Evolutionary conservation across 352 stramenopile species (phyloP).

Genomic region (Phytophthora pisi): DNA sequence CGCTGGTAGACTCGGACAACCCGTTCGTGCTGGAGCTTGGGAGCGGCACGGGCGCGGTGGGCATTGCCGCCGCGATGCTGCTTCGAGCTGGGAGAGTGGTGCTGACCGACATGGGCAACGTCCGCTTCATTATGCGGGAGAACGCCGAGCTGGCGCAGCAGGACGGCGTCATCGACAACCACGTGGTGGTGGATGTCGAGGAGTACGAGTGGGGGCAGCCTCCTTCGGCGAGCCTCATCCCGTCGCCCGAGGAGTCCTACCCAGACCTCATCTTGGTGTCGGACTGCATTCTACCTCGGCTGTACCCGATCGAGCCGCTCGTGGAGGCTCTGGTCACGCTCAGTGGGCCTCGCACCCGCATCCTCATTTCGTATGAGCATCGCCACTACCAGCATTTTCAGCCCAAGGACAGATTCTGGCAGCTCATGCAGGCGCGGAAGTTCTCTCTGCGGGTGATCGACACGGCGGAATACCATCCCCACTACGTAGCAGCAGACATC

Average conservation of each 20-base stretch:
- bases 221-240: slow-evolving; percentile 42
- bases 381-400: slow-evolving; percentile 85
- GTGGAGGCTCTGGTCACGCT: slow-evolving; percentile 89
- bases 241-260: slow-evolving; percentile 19
- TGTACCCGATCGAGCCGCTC: slow-evolving; percentile 96
- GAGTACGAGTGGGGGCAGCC: slow-evolving; percentile 91
- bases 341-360: slow-evolving; percentile 44
- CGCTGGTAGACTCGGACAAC: slow-evolving; percentile 17
- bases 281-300: slow-evolving; percentile 95
- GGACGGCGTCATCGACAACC: slow-evolving; percentile 25
- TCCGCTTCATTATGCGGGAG: slow-evolving; percentile 89
- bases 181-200: slow-evolving; percentile 64
- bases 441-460: slow-evolving; percentile 65
- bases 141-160: slow-evolving; percentile 76
- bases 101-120: slow-evolving; percentile 90
- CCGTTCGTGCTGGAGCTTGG: slow-evolving; percentile 90
- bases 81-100: slow-evolving; percentile 75
- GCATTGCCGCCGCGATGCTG: slow-evolving; percentile 89
- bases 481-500: slow-evolving; percentile 86
- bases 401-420: slow-evolving; percentile 79
- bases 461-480: slow-evolving; percentile 66
- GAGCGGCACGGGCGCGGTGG: slow-evolving; percentile 91
- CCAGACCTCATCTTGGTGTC: slow-evolving; percentile 92
- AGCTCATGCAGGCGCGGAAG: slow-evolving; percentile 54
- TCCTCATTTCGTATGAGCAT: slow-evolving; percentile 91